Conservation (phyloP, 2,329 filamentous ascomycete genomes). For the Botrytis sinoallii region DNA sequence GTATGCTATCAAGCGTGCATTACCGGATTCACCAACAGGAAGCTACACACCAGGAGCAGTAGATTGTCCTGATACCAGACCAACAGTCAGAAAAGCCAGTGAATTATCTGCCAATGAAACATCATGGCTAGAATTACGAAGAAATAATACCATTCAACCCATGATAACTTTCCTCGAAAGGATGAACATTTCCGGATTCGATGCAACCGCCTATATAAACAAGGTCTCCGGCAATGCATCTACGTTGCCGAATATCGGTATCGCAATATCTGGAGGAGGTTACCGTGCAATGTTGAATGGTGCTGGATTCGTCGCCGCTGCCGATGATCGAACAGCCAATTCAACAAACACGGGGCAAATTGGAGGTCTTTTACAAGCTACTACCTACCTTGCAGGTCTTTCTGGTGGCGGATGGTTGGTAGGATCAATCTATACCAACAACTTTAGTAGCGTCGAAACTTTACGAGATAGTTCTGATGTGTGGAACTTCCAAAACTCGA, state of each 20-base stretch:
- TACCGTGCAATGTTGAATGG: constrained; percentile 85
- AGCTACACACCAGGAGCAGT: constrained; percentile 70
- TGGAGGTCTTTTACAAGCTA: constrained; percentile 74
- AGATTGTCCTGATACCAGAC: constrained; percentile 66
- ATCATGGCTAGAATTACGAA: constrained; percentile 68
- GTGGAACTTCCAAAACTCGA: constrained; percentile 62
- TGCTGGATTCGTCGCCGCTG: constrained; percentile 74
- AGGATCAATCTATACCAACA: constrained; percentile 73
- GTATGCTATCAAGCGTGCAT: constrained; percentile 30
- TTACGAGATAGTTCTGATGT: constrained; percentile 51
- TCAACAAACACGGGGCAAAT: constrained; percentile 64
- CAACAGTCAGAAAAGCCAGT: constrained; percentile 62
- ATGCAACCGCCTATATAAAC: constrained; percentile 71
- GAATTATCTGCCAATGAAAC: constrained; percentile 66
- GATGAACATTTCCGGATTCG: constrained; percentile 73
- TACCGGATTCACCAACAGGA: constrained; percentile 45
- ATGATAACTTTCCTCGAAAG: constrained; percentile 71
- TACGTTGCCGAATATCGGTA: constrained; percentile 64
- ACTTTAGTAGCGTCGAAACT: constrained; percentile 67
- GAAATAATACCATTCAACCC: constrained; percentile 70
- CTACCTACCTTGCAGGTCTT: constrained; percentile 77
- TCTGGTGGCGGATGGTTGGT: constrained; percentile 84
- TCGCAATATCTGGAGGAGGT: constrained; percentile 80
- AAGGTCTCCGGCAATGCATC: constrained; percentile 52
- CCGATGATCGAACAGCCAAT: constrained; percentile 67